Evolutionary conservation across 192 early-diverging fungal genomes (phyloP).

Genomic region (Coemansia biformis): DNA sequence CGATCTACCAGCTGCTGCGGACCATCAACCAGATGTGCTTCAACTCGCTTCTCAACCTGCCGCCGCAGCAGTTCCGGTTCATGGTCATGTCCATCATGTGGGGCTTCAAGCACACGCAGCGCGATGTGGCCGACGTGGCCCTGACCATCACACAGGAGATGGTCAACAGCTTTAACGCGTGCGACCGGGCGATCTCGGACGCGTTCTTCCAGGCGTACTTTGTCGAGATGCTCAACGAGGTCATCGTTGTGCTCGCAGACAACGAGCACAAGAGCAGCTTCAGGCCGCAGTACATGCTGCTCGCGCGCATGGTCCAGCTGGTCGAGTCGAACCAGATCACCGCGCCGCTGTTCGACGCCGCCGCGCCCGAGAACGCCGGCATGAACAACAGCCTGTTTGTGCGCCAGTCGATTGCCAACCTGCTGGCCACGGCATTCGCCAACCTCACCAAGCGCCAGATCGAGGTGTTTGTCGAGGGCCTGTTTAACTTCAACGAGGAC

Average conservation of each 20-base stretch:
- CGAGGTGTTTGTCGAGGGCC: conserved; percentile 75
- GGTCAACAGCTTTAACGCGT: conserved; percentile 76
- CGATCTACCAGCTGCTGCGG: conserved; percentile 88
- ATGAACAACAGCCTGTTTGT: conserved; percentile 79
- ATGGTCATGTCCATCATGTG: conserved; percentile 94
- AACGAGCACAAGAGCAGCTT: conserved; percentile 98
- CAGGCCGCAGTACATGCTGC: conserved; percentile 82
- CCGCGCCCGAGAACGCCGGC: conserved; percentile 63
- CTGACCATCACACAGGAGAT: conserved; percentile 83
- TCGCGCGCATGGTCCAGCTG: conserved; percentile 84
- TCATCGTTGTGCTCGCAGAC: conserved; percentile 95
- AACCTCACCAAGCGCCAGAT: conserved; percentile 86
- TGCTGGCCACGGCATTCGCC: conserved; percentile 85
- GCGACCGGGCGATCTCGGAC: conserved; percentile 70
- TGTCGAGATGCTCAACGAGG: conserved; percentile 85
- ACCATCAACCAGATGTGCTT: conserved; percentile 92
- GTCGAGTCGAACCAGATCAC: conserved; percentile 77
- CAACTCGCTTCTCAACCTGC: conserved; percentile 80
- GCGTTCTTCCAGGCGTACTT: conserved; percentile 91
- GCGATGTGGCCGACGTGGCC: conserved; percentile 92
- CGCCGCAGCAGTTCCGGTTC: conserved; percentile 81
- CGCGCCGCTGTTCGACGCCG: conserved; percentile 80
- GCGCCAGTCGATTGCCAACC: conserved; percentile 72
- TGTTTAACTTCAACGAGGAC: conserved; percentile 82
- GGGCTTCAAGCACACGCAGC: conserved; percentile 98